Base-by-base conservation (phyloP, 305 asterid species). In the Fraxinus xanthoxyloides region DNA sequence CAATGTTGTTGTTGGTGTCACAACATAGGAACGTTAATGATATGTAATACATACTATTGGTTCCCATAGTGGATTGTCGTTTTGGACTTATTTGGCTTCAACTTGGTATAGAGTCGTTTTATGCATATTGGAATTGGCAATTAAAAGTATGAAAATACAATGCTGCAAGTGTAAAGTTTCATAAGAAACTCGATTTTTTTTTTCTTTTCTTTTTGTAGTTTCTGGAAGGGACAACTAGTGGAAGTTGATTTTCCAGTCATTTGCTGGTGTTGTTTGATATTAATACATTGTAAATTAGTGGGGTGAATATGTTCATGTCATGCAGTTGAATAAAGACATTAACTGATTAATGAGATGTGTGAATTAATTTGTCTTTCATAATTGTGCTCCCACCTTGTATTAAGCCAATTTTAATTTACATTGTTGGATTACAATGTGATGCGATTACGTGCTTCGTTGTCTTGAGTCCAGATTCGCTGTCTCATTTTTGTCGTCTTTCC, bases 1-100 rank as follows among this genome's bases (percentile, higher is more conserved):
- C 90, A 94, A 91, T 72, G 97, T 94, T 23, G 97, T 92, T 51
- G 98, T 91, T 46, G 98, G 98, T 75, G 94, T 94, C 69, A 94
- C 98, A 21, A 91, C 95, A 65, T 91, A 91, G 89, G 83, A 51
- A 78, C 56, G 81, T n/a, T 73, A 26, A 77, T 31, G 84, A 77
- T 72, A 75, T 38, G 78, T 79, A 78, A 46, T 59, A 72, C 70
- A 46, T 15, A 70, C 63, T 51, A 15, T 28, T 23, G 59, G 65
- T 80, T 78, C 77, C 80, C 72, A 65, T 48, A 46, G 80, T 72
- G 80, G 77, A 81, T 81, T 56, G 70, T 79, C 30, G 43, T 78
- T 80, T 73, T 2, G 2, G 43, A 36, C 43, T 36, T 36, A 81
- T 69, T 30, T 73, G 78, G 82, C 67, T 80, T 78, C 83, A 35